phyloP scores from a whole-genome alignment of 177 flowering plant genomes.

The Vitis hybrid region DNA sequence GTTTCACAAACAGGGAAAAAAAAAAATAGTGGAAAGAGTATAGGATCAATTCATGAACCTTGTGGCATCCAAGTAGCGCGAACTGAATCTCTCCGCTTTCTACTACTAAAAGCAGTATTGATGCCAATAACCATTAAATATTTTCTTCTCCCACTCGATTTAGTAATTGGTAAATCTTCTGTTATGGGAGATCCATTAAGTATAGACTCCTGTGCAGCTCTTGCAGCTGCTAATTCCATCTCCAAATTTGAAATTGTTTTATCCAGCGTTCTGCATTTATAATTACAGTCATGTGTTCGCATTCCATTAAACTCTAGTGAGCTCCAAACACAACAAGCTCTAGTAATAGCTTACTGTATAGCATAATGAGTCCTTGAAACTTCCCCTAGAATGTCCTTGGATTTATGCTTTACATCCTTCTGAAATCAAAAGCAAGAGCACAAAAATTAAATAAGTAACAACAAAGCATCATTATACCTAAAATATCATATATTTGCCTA shows the following conservation, averaged over 20 bases:
- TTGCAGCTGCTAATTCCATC: constrained; percentile 89
- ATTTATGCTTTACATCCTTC: constrained; percentile 40
- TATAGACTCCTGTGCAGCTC: constrained; percentile 72
- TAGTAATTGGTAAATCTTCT: constrained; percentile 35
- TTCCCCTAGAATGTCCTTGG: constrained; percentile 47
- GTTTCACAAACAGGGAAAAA: constrained; percentile 3
- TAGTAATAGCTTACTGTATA: constrained; percentile 49
- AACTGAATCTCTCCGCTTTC: constrained; percentile 88
- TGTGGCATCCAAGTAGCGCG: constrained; percentile 94
- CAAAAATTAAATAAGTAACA: background rate
- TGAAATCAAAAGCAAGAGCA: constrained; percentile 12
- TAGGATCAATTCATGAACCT: constrained; percentile 38
- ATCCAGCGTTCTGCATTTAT: constrained; percentile 59
- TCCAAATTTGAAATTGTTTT: constrained; percentile 80
- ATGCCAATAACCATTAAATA: constrained; percentile 83
- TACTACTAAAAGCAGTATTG: constrained; percentile 90
- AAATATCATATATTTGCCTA: background rate
- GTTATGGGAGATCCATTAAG: constrained; percentile 67
- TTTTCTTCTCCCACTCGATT: constrained; percentile 47
- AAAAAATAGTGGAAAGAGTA: background rate
- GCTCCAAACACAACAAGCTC: background rate
- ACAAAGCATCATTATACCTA: background rate
- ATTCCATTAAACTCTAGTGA: background rate
- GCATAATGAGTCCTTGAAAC: constrained; percentile 65
- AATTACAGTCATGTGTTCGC: background rate